Evolutionary conservation across 73 alveolate species (phyloP).

Genomic region (Diophrys sp.): DNA sequence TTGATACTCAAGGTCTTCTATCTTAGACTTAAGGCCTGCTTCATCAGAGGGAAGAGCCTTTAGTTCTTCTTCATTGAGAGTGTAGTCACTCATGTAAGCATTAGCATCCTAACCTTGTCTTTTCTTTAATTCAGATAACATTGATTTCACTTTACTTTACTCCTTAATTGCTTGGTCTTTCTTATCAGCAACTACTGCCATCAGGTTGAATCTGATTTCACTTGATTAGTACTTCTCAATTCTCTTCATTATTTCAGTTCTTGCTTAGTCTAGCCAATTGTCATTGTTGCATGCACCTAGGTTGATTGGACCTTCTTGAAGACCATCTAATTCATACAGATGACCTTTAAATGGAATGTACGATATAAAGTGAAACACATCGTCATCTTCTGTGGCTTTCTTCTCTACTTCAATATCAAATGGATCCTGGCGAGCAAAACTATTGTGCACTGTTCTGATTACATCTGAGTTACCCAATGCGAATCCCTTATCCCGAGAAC

Average conservation of each 20-base stretch:
- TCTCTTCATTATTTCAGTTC: conserved; percentile 54
- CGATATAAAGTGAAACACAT: conserved; percentile 91
- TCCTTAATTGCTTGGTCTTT: conserved; percentile 53
- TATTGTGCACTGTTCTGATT: conserved; percentile 85
- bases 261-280: conserved; percentile 76
- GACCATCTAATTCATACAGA: conserved; percentile 94
- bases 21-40: conserved; percentile 36
- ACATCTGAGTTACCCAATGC: conserved; percentile 80
- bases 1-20: conserved; percentile 23
- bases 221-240: conserved; percentile 56
- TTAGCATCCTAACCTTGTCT: conserved; percentile 13
- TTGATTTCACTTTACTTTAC: conserved; percentile 2
- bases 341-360: conserved; percentile 87
- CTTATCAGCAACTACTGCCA: conserved; percentile 72
- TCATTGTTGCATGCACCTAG: conserved; percentile 76
- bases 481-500: conserved; percentile 78
- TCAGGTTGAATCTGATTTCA: conserved; percentile 83
- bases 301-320: conserved; percentile 90
- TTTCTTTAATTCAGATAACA: conserved; percentile 5
- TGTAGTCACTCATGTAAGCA: conserved; percentile 20
- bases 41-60: conserved; percentile 44
- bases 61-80: conserved; percentile 39
- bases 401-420: conserved; percentile 72
- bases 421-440: conserved; percentile 91
- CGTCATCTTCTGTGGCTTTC: conserved; percentile 86